Evolutionary conservation across 352 stramenopile species (phyloP).

Genomic region (Phytophthora capsici): DNA sequence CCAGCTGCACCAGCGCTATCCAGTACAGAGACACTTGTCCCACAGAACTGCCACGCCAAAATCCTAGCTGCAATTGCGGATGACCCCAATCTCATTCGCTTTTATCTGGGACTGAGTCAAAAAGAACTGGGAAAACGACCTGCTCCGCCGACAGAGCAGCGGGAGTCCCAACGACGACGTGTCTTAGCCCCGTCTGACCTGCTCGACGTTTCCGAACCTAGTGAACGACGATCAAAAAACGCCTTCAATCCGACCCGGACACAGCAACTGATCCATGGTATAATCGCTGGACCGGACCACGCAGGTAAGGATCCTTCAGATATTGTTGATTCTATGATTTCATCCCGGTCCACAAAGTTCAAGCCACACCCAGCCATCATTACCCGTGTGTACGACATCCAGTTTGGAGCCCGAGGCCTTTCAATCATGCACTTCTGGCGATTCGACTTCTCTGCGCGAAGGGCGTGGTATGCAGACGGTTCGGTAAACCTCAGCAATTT

Average conservation of each 20-base stretch:
- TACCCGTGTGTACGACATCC: conserved; percentile 2
- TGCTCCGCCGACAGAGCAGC: neutral
- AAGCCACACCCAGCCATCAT: conserved; percentile 21
- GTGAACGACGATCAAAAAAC: neutral
- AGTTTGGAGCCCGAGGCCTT: conserved; percentile 12
- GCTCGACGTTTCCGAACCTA: neutral
- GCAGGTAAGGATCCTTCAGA: conserved; percentile 12
- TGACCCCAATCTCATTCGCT: neutral
- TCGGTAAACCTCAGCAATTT: conserved; percentile 22
- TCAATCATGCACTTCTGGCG: conserved; percentile 16
- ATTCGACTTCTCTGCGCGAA: conserved; percentile 18
- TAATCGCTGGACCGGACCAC: neutral
- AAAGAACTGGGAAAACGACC: neutral
- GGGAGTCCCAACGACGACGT: neutral
- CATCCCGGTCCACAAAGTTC: conserved; percentile 20
- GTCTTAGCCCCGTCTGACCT: conserved; percentile 2
- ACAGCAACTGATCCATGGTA: neutral
- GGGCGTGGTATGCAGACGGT: conserved; percentile 17
- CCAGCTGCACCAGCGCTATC: neutral
- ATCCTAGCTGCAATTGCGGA: neutral
- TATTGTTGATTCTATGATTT: conserved; percentile 17
- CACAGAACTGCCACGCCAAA: neutral
- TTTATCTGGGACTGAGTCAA: neutral
- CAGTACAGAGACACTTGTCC: neutral
- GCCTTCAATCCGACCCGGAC: neutral